Percentiles rank a stretch among this genome's conserved stretches.
These are phyloP conservation scores for Prinsepia uniflora DNA, from an alignment of 306 rosid genomes.

Conservation along the genomic window DNA sequence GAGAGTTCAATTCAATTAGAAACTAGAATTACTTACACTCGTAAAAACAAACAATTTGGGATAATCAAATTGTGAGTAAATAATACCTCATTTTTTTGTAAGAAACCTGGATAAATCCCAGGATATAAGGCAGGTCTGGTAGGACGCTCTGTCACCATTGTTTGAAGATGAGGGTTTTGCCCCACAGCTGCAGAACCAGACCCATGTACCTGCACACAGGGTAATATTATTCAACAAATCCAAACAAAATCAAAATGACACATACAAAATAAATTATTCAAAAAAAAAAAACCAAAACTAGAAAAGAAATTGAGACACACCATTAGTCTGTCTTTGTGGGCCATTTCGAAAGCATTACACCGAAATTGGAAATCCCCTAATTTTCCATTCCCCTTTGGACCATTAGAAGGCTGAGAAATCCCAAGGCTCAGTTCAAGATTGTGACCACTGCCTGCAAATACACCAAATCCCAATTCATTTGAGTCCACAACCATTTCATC, in stretches of 20 bases:
- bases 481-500: background rate
- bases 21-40: background rate
- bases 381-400: slow-evolving; percentile 20
- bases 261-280: background rate
- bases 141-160: slow-evolving; percentile 21
- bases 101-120: slow-evolving; percentile 29
- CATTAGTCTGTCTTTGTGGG: slow-evolving; percentile 27
- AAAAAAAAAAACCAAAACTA: too few relatives aligned
- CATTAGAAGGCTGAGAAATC: slow-evolving; percentile 31
- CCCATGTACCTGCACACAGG: slow-evolving; percentile 28
- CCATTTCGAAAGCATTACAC: too few relatives aligned
- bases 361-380: slow-evolving; percentile 17
- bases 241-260: background rate
- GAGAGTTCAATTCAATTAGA: background rate
- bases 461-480: background rate
- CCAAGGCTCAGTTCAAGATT: slow-evolving; percentile 56
- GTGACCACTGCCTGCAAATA: slow-evolving; percentile 36
- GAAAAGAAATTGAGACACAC: slow-evolving; percentile 5
- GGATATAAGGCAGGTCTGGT: slow-evolving; percentile 12
- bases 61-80: background rate
- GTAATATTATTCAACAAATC: background rate
- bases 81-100: slow-evolving; percentile 33
- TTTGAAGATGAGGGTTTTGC: slow-evolving; percentile 20
- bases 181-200: slow-evolving; percentile 14
- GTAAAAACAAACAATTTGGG: background rate